Base-by-base conservation (phyloP, 768 basidiomycete genomes). In the Astraeus odoratus region DNA sequence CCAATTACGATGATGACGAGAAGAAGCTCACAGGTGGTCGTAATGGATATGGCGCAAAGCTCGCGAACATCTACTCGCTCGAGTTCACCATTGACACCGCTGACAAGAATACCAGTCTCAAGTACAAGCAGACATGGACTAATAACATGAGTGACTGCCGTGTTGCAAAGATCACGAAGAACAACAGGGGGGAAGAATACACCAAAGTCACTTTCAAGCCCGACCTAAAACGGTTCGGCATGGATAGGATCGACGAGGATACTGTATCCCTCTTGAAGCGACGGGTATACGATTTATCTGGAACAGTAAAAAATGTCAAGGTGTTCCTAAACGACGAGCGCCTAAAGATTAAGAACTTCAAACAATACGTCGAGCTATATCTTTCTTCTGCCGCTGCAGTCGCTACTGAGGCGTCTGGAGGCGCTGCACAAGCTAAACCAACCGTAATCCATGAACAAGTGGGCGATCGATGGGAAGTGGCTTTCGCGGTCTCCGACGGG, bases 1-100 rank as follows among this genome's bases (percentile, higher is more conserved):
- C 92, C 36, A 98, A 98, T 71, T 98, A 95, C 58, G 95, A 99
- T 64, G 96, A 99, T 56, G 86, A 93, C 64, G 94, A 99, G 71
- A 96, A 93, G 77, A 97, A 96, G 68, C 76, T 98, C 39, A 97
- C 93, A 0, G 96, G 96, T 66, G 96, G 96, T 64, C 82, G 96
- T 58, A 99, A 99, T 57, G 96, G 96, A 58, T 98, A 91, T 58
- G 96, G 96, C 56, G 96, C 96, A 42, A 99, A 99, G 63, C 76
- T 99, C 33, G 86, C 96, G 43, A 98, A 99, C 68, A 96, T 97
- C 53, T 99, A 98, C 70, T 99, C 96, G 2, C 83, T 77, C 51
- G 87, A 95, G 62, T 99, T 99, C 67, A 91, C 83, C 8, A 75
- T 99, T 56, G 96, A 99, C 55, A 99, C 96, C 2, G 94, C 92